These are phyloP conservation scores for Trypanosoma rangeli DNA, from an alignment of 208 protist genomes.

Conservation along the genomic window DNA sequence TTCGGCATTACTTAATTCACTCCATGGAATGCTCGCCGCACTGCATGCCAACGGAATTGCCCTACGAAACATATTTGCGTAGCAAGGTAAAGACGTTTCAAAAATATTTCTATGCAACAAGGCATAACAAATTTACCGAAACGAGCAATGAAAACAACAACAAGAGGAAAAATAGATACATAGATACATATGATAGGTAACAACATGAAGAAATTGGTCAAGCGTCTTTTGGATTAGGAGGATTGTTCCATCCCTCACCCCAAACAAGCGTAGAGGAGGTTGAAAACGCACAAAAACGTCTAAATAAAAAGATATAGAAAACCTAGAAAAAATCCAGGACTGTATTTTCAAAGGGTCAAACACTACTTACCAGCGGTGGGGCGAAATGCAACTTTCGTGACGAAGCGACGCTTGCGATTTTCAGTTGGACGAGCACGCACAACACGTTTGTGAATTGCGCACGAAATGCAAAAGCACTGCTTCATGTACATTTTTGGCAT, in stretches of 20 bases:
- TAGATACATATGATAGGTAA: too few species aligned
- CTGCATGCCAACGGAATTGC: conserved; percentile 20
- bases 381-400: conserved; percentile 76
- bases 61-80: conserved; percentile 28
- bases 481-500: conserved; percentile 99
- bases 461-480: conserved; percentile 99
- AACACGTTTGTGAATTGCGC: conserved; percentile 98
- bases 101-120: conserved; percentile 1
- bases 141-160: too few species aligned
- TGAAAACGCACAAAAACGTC: too few species aligned
- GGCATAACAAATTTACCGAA: conserved; percentile 10
- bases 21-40: conserved; percentile 42
- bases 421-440: conserved; percentile 91
- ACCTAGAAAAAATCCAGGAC: conserved; percentile 21
- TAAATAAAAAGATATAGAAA: conserved; percentile 29
- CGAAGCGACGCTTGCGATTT: conserved; percentile 84
- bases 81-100: neutral
- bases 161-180: too few species aligned
- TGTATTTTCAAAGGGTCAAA: conserved; percentile 9
- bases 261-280: too few species aligned
- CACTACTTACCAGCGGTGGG: conserved; percentile 33
- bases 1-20: conserved; percentile 59
- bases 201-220: too few species aligned
- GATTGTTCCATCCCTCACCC: too few species aligned
- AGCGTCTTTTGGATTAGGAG: too few species aligned